These are phyloP conservation scores for Dioszegia aurantiaca DNA, from an alignment of 768 basidiomycete genomes.

Conservation along the genomic window DNA sequence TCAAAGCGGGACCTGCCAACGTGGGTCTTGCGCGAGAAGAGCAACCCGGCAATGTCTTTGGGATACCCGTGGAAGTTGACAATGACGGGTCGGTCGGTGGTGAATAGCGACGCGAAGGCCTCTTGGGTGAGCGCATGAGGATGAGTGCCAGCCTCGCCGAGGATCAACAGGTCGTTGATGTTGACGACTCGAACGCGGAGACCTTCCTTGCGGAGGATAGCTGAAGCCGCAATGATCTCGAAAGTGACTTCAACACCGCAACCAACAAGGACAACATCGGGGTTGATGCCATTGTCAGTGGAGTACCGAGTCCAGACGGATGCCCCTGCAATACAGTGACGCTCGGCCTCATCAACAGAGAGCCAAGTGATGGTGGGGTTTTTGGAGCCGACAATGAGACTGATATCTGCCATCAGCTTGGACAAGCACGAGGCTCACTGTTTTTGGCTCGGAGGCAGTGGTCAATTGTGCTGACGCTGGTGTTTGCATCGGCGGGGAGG, in stretches of 20 bases:
- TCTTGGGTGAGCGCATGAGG: slow-evolving; percentile 48
- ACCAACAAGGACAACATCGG: slow-evolving; percentile 69
- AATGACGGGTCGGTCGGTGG: slow-evolving; percentile 57
- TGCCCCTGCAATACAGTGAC: slow-evolving; percentile 79
- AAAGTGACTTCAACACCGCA: slow-evolving; percentile 83
- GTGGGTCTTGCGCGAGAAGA: slow-evolving; percentile 46
- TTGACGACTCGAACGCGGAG: slow-evolving; percentile 80
- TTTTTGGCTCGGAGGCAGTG: slow-evolving; percentile 81
- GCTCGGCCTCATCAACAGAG: slow-evolving; percentile 38
- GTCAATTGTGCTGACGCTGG: slow-evolving; percentile 74
- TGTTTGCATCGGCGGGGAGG: slow-evolving; percentile 86
- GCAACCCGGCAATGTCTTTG: slow-evolving; percentile 46
- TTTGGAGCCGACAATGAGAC: slow-evolving; percentile 77
- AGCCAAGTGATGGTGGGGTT: slow-evolving; percentile 53
- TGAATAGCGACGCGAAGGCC: slow-evolving; percentile 44
- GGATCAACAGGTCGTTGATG: slow-evolving; percentile 83
- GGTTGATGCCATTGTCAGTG: slow-evolving; percentile 61
- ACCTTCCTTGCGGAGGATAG: slow-evolving; percentile 67
- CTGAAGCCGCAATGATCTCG: slow-evolving; percentile 82
- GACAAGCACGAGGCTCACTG: slow-evolving; percentile 54
- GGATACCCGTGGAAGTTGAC: slow-evolving; percentile 77
- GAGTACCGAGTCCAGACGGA: slow-evolving; percentile 83
- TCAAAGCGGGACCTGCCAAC: slow-evolving; percentile 43
- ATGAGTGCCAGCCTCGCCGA: slow-evolving; percentile 61
- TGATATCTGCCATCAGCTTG: slow-evolving; percentile 36